These are phyloP conservation scores for Penicillium steckii DNA, from an alignment of 495 filamentous ascomycete species.

Conservation along the genomic window DNA sequence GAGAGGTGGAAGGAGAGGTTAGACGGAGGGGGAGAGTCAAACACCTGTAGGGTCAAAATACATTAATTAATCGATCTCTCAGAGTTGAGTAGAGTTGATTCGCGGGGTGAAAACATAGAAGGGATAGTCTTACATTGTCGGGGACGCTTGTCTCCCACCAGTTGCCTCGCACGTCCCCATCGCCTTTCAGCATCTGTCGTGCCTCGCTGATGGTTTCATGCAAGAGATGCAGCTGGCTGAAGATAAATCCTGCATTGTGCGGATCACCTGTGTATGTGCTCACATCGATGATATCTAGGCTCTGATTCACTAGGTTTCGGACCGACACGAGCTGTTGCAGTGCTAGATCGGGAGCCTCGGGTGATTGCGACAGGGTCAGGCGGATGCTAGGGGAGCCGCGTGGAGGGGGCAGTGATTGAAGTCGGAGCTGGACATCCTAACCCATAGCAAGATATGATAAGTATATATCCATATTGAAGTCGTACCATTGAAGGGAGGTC, in stretches of 20 bases:
- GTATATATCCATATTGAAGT: neutral
- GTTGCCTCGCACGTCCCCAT: conserved; percentile 46
- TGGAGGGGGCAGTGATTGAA: conserved; percentile 46
- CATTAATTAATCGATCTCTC: neutral
- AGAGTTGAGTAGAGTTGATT: neutral
- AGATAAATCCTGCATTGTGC: conserved; percentile 64
- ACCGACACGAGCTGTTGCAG: conserved; percentile 70
- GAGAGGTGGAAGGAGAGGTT: conserved; percentile 72
- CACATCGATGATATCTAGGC: conserved; percentile 75
- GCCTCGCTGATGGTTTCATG: conserved; percentile 75
- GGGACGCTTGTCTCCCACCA: conserved; percentile 59
- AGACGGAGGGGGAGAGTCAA: conserved; percentile 58
- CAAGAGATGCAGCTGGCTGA: conserved; percentile 75
- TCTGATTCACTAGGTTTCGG: conserved; percentile 70
- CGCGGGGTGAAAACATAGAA: no score
- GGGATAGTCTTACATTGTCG: conserved; percentile 43
- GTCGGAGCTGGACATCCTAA: conserved; percentile 52
- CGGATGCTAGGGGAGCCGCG: conserved; percentile 49
- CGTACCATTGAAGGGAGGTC: neutral
- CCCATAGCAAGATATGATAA: neutral
- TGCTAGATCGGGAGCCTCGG: conserved; percentile 50
- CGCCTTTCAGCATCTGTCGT: conserved; percentile 46
- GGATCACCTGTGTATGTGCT: conserved; percentile 65
- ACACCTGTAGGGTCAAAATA: conserved; percentile 27
- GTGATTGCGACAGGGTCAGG: conserved; percentile 51